Base-by-base conservation (phyloP, 768 basidiomycete species). In the Psilocybe cyanescens region DNA sequence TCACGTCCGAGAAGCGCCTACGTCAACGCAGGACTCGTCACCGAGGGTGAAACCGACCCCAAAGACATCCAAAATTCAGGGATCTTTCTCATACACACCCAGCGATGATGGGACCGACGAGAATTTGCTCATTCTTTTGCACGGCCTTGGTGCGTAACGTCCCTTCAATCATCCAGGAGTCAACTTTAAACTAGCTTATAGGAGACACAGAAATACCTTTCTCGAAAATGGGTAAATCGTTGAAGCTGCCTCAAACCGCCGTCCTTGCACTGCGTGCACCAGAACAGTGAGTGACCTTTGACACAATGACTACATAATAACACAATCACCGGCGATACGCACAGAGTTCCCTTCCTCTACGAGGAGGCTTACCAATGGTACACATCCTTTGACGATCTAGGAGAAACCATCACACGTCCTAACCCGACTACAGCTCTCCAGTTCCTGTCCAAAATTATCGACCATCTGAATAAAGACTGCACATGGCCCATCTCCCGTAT, bases 221-320 rank as follows among this genome's bases (percentile, higher is more conserved):
- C 71, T 78, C 81, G 33, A 86, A 86, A 56, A 84, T 97, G 5
- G 94, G 87, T 8, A 79, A 78, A 19, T 83, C 84, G 8, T 74
- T 97, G 50, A 91, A 86, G 65, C 83, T 97, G n/a, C 95, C 95
- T 0, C 94, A 96, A 71, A 97, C 95, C 0, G 93, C 94, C 2
- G 80, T 86, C 1, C 83, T 97, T n/a, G 83, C 92, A 1, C 71
- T 97, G 8, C 86, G 91, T 51, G 95, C 90, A 2, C 89, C 94
- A 16, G 84, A 89, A 67, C 86, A 84, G 90, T 92, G 74, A 65
- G 83, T 76, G 33, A 53, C 45, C 31, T 9, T 58, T 47, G 33
- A 28, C 31, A 44, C 46, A 19, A n/a, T 19, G 8, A 4, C 30
- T n/a, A 24, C 24, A 46, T 28, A 11, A 17, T 14, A 12, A 39